phyloP scores from a whole-genome alignment of 2,329 filamentous ascomycete genomes.

The Talaromyces piceae region DNA sequence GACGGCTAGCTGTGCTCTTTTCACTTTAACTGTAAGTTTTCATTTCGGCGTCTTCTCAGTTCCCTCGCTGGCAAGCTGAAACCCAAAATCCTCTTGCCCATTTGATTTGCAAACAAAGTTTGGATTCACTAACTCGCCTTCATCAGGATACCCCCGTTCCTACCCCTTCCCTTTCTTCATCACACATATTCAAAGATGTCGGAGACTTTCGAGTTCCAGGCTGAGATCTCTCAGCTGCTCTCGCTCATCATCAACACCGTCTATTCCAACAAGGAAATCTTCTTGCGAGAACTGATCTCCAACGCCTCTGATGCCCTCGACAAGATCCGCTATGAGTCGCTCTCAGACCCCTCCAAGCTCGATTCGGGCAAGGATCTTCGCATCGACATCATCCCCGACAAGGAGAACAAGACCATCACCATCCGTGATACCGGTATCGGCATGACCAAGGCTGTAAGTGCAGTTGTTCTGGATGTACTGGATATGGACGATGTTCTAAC shows the following conservation, averaged over 20 bases:
- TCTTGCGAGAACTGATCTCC: constrained; percentile 96
- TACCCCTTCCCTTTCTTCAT: constrained; percentile 9
- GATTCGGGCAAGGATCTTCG: constrained; percentile 96
- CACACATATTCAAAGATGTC: constrained; percentile 60
- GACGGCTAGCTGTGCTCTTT: neutral
- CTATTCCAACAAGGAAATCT: constrained; percentile 99
- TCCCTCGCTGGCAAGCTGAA: neutral
- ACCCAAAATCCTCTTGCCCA: neutral
- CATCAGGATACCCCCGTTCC: constrained; percentile 16
- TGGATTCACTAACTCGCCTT: neutral
- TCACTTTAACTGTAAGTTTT: constrained; percentile 12
- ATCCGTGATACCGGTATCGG: constrained; percentile 98
- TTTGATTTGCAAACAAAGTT: neutral
- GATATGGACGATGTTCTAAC: neutral
- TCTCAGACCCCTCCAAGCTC: constrained; percentile 95
- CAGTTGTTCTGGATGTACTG: neutral
- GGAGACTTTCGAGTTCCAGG: constrained; percentile 99
- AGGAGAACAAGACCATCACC: constrained; percentile 94
- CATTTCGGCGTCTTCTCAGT: neutral
- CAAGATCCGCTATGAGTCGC: constrained; percentile 98
- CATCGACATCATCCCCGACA: constrained; percentile 97
- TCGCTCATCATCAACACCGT: constrained; percentile 99
- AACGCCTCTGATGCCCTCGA: constrained; percentile 98
- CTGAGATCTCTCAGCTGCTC: constrained; percentile 99
- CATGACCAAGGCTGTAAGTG: constrained; percentile 98